These are phyloP conservation scores for Vitis rupestris DNA, from an alignment of 164 flowering plant genomes.

Conservation along the genomic window DNA sequence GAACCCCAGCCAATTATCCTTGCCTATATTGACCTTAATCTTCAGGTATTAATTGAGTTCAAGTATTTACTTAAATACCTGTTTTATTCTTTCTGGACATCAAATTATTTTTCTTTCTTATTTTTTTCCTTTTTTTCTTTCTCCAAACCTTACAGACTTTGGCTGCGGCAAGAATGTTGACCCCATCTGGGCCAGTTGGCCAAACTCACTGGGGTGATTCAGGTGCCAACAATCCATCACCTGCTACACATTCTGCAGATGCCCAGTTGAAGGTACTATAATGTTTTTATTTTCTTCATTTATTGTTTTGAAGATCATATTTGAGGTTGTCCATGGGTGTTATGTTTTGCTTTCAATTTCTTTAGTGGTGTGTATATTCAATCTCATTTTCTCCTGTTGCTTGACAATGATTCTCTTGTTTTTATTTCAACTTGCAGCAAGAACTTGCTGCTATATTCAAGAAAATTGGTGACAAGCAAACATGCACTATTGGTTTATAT, in stretches of 20 bases:
- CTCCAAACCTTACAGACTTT: constrained; percentile 55
- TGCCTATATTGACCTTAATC: constrained; percentile 97
- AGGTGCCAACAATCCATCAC: constrained; percentile 64
- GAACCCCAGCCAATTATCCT: constrained; percentile 98
- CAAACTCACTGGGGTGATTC: constrained; percentile 98
- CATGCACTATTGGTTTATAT: constrained; percentile 88
- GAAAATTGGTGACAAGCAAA: constrained; percentile 99
- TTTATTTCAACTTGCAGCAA: constrained; percentile 53
- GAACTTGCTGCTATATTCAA: constrained; percentile 98
- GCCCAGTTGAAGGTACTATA: constrained; percentile 86
- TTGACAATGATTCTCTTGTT: neutral
- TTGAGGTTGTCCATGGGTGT: neutral
- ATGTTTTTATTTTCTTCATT: neutral
- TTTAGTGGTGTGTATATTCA: neutral
- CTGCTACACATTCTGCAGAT: constrained; percentile 89
- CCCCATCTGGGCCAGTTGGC: constrained; percentile 85
- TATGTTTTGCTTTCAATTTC: neutral
- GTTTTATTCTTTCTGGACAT: neutral
- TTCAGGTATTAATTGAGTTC: constrained; percentile 60
- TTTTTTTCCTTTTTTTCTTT: neutral
- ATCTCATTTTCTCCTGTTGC: neutral
- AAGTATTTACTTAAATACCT: neutral
- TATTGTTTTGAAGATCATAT: neutral
- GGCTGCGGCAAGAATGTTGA: constrained; percentile 98
- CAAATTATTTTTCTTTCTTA: neutral